A percentile compares a stretch with the other conserved stretches of the same genome.
These are phyloP conservation scores for Lasiodiplodia sp. DNA, from an alignment of 2,329 filamentous ascomycete species.

Conservation along the genomic window DNA sequence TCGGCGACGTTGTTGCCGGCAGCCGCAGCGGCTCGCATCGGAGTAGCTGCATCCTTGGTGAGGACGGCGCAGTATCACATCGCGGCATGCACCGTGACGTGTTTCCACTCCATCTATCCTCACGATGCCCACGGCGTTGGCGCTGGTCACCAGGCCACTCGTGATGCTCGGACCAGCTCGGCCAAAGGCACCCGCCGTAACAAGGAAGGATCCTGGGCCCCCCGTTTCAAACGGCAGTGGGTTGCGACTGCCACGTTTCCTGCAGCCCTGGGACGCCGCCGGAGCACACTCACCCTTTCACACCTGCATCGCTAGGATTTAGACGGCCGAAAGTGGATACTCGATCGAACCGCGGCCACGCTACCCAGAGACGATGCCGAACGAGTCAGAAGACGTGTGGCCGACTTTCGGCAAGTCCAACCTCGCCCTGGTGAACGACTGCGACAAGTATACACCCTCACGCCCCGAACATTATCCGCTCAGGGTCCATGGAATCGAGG, in stretches of 20 bases:
- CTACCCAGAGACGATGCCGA: neutral
- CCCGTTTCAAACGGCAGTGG: conserved; percentile 1
- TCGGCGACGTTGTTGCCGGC: neutral
- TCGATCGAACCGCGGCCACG: neutral
- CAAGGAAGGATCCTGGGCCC: conserved; percentile 10
- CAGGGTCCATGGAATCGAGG: too few species aligned
- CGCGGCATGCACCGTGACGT: neutral
- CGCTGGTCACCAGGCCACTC: neutral
- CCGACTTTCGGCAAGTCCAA: conserved; percentile 49
- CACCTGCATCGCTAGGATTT: neutral
- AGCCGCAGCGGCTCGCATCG: neutral
- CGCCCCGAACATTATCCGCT: neutral
- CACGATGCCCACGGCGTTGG: neutral
- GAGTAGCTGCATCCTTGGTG: neutral
- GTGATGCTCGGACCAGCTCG: conserved; percentile 16
- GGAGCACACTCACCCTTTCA: neutral
- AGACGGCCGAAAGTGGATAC: neutral
- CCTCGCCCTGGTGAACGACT: conserved; percentile 64
- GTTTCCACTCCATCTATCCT: neutral
- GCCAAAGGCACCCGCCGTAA: neutral
- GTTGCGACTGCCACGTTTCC: neutral
- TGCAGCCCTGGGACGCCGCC: neutral
- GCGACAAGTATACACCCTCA: conserved; percentile 56
- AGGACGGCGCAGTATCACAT: neutral
- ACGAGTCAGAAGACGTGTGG: too few species aligned